Evolutionary conservation across 2,329 filamentous ascomycete genomes (phyloP).

Genomic region (Penicillium sp.): DNA sequence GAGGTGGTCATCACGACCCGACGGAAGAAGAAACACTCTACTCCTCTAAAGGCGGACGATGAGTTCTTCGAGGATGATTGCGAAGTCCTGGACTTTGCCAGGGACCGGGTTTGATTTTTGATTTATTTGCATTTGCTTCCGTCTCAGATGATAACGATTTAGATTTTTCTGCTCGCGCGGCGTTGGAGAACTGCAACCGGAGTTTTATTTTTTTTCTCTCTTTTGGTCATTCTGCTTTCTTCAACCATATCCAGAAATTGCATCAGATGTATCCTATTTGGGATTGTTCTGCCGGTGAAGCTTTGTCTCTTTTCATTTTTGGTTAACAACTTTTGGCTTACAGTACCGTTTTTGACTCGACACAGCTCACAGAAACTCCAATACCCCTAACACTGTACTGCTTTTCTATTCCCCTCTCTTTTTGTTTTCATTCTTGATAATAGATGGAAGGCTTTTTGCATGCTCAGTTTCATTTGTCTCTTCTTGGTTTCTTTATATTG

Average conservation of each 20-base stretch:
- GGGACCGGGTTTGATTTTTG: conserved; percentile 53
- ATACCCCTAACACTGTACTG: conserved; percentile 23
- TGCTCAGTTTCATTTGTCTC: not conserved
- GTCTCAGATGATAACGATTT: conserved; percentile 13
- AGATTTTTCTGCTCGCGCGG: conserved; percentile 21
- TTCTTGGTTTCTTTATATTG: not conserved
- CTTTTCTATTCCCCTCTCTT: too few relatives aligned
- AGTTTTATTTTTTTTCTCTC: conserved; percentile 18
- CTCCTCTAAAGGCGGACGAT: conserved; percentile 56
- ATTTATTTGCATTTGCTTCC: conserved; percentile 6
- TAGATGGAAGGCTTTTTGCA: conserved; percentile 24
- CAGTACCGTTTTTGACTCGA: conserved; percentile 6
- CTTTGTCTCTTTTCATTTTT: conserved; percentile 1
- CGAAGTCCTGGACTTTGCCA: conserved; percentile 85
- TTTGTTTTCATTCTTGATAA: conserved; percentile 25
- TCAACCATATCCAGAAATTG: conserved; percentile 19
- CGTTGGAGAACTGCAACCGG: conserved; percentile 20
- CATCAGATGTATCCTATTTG: conserved; percentile 20
- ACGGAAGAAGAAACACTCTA: conserved; percentile 60
- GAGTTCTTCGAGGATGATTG: conserved; percentile 92
- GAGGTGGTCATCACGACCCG: conserved; percentile 83
- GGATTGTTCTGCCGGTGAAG: conserved; percentile 10
- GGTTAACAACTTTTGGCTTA: conserved; percentile 7
- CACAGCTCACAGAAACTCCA: conserved; percentile 26
- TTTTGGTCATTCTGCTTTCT: too few relatives aligned